These are phyloP conservation scores for Saturnispora halmiae DNA, from an alignment of 805 yeast genomes.

Conservation along the genomic window DNA sequence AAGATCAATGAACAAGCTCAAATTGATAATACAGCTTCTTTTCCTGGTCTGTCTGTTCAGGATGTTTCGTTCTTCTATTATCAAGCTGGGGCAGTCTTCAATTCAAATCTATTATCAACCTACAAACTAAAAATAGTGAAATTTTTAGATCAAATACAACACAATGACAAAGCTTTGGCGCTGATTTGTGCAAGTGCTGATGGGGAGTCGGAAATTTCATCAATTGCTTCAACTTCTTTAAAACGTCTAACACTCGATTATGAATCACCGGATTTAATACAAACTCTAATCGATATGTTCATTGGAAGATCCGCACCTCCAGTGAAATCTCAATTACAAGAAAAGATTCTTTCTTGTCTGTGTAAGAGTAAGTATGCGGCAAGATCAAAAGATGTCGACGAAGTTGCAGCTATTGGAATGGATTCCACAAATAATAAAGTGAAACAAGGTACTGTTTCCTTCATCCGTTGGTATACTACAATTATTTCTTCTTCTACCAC, in stretches of 20 bases:
- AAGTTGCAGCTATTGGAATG: slow-evolving; percentile 52
- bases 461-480: slow-evolving; percentile 52
- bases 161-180: slow-evolving; percentile 29
- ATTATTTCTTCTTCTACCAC: slow-evolving; percentile 14
- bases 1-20: slow-evolving; percentile 29
- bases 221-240: slow-evolving; percentile 41
- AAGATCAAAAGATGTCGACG: slow-evolving; percentile 31
- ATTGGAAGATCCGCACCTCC: slow-evolving; percentile 47
- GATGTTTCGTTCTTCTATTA: slow-evolving; percentile 58
- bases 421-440: slow-evolving; percentile 43
- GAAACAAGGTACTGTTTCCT: slow-evolving; percentile 49
- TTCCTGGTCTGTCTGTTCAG: slow-evolving; percentile 54
- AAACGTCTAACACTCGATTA: slow-evolving; percentile 43
- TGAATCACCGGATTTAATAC: slow-evolving; percentile 39
- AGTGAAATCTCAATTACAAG: slow-evolving; percentile 45
- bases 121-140: slow-evolving; percentile 35
- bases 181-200: slow-evolving; percentile 60
- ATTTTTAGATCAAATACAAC: slow-evolving; percentile 34
- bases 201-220: slow-evolving; percentile 44
- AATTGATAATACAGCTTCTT: slow-evolving; percentile 36
- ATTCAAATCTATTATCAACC: slow-evolving; percentile 35
- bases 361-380: slow-evolving; percentile 48
- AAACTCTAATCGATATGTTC: slow-evolving; percentile 39
- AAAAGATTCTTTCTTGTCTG: slow-evolving; percentile 42
- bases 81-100: slow-evolving; percentile 57